A percentile compares a stretch with the other conserved stretches of the same genome.
Conservation (phyloP, 1,284 basidiomycete species). For the Laetiporus sulphureus region DNA sequence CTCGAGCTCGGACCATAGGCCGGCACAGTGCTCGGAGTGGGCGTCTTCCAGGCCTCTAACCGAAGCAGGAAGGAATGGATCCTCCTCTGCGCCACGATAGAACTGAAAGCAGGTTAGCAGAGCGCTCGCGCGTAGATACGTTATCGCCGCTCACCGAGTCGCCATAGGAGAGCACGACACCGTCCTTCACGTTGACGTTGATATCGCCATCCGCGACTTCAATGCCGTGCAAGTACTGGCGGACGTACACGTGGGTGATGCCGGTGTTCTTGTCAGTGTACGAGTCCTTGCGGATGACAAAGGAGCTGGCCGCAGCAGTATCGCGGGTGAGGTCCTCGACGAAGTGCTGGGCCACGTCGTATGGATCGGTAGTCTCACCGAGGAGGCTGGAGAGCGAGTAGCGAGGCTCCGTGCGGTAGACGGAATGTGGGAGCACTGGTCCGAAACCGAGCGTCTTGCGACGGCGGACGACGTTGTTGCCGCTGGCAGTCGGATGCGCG, state of each 20-base stretch:
- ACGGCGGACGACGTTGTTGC: constrained; percentile 25
- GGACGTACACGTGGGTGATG: constrained; percentile 80
- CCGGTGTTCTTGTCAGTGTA: constrained; percentile 82
- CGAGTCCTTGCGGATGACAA: constrained; percentile 69
- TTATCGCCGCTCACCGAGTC: constrained; percentile 56
- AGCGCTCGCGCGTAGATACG: background rate
- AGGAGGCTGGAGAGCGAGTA: constrained; percentile 34
- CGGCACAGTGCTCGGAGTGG: constrained; percentile 51
- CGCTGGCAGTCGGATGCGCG: constrained; percentile 17
- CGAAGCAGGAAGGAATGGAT: constrained; percentile 26
- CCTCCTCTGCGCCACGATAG: constrained; percentile 48
- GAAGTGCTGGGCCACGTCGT: constrained; percentile 56
- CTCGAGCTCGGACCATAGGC: constrained; percentile 36
- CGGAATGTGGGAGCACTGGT: constrained; percentile 65
- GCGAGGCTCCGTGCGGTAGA: constrained; percentile 51
- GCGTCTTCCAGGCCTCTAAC: constrained; percentile 35
- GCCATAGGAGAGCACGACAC: constrained; percentile 74
- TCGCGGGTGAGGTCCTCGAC: constrained; percentile 40
- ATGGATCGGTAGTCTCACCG: constrained; percentile 38
- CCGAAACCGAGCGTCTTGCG: constrained; percentile 82
- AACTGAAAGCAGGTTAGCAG: too few species aligned
- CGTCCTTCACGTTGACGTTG: constrained; percentile 85
- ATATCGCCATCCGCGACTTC: constrained; percentile 87
- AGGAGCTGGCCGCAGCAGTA: constrained; percentile 35
- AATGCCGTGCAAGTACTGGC: constrained; percentile 76